Evolutionary conservation across 2,329 filamentous ascomycete species (phyloP).

Genomic region (Fusarium ramigenum): DNA sequence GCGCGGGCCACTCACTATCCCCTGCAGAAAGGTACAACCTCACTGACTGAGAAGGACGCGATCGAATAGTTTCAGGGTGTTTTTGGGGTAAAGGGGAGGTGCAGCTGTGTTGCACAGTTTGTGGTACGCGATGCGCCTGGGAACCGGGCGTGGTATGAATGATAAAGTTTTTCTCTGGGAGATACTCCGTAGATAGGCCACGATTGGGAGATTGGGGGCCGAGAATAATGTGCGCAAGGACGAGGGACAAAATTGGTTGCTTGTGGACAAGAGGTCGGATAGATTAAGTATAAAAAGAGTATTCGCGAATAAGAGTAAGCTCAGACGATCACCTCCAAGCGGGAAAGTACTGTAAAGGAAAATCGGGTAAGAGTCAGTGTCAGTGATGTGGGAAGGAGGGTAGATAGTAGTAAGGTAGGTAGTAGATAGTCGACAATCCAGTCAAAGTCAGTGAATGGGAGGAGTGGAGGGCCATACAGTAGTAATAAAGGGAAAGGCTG

Average conservation of each 20-base stretch:
- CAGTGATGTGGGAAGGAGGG: slow-evolving; percentile 13
- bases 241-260: neutral
- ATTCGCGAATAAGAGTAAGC: slow-evolving; percentile 12
- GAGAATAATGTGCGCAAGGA: neutral
- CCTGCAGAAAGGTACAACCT: slow-evolving; percentile 27
- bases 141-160: slow-evolving; percentile 6
- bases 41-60: slow-evolving; percentile 2
- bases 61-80: neutral
- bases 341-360: neutral
- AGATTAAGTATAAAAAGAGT: slow-evolving; percentile 20
- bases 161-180: slow-evolving; percentile 24
- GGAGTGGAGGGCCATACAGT: neutral
- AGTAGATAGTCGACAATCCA: neutral
- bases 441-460: neutral
- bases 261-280: neutral
- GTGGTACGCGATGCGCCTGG: slow-evolving; percentile 20
- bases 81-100: neutral
- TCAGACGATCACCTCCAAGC: slow-evolving; percentile 11
- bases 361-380: neutral
- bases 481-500: slow-evolving; percentile 2
- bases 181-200: slow-evolving; percentile 4
- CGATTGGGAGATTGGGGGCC: neutral
- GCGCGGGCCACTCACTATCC: slow-evolving; percentile 22
- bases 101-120: slow-evolving; percentile 27
- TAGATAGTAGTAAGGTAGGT: neutral